Conservation (phyloP, 2,329 filamentous ascomycete species). For the Hypoxylon sp. region DNA sequence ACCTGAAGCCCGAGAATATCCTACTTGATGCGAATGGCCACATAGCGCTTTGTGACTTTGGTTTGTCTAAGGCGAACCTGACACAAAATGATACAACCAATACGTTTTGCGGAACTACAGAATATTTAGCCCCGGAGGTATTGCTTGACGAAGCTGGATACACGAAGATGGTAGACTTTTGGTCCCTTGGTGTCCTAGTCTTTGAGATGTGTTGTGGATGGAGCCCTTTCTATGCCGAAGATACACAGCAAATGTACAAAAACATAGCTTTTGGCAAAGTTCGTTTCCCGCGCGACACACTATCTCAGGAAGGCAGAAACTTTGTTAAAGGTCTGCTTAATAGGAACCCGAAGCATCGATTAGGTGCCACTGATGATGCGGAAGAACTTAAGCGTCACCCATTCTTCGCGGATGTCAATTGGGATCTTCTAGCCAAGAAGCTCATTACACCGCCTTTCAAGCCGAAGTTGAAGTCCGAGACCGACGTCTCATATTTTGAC, state of each 20-base stretch:
- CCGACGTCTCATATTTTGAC: conserved; percentile 98
- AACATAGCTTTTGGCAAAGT: conserved; percentile 99
- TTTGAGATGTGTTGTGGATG: conserved; percentile 99
- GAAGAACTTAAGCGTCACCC: conserved; percentile 94
- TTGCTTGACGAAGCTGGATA: conserved; percentile 96
- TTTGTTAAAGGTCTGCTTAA: conserved; percentile 98
- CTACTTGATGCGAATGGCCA: conserved; percentile 96
- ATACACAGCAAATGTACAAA: conserved; percentile 99
- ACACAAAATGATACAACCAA: conserved; percentile 98
- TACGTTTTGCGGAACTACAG: conserved; percentile 98
- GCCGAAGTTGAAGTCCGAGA: conserved; percentile 94
- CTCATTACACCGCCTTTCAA: conserved; percentile 97
- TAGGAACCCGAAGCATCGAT: conserved; percentile 93
- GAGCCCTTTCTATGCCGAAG: conserved; percentile 99
- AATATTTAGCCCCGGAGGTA: conserved; percentile 96
- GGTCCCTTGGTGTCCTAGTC: conserved; percentile 96
- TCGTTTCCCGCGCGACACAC: conserved; percentile 92
- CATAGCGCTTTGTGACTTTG: conserved; percentile 97
- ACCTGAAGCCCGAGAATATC: conserved; percentile 98
- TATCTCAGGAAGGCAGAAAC: conserved; percentile 94
- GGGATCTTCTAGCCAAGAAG: conserved; percentile 89
- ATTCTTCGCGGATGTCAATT: conserved; percentile 96
- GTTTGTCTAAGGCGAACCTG: conserved; percentile 95
- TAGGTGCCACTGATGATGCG: conserved; percentile 91
- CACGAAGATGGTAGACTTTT: conserved; percentile 99